phyloP scores from a whole-genome alignment of 1,139 yeast genomes.

The Candida frijolesensis region DNA sequence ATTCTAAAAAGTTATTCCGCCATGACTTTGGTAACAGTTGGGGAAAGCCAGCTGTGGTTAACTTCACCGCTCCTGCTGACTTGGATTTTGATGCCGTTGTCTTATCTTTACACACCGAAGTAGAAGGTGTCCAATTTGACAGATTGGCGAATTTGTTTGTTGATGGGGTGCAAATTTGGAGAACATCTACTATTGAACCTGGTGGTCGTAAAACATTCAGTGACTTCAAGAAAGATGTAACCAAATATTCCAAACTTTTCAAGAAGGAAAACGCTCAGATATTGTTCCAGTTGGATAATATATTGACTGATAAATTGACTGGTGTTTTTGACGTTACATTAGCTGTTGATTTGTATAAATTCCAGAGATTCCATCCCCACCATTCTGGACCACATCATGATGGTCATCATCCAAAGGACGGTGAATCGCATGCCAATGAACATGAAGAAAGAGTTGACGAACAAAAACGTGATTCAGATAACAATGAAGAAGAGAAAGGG shows the following conservation, averaged over 20 bases:
- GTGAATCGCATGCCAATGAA: background rate
- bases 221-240: constrained; percentile 61
- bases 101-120: constrained; percentile 58
- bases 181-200: constrained; percentile 87
- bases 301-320: constrained; percentile 54
- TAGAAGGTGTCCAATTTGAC: constrained; percentile 74
- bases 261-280: constrained; percentile 30
- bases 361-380: constrained; percentile 3
- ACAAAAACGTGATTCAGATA: constrained; percentile 5
- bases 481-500: background rate
- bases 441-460: constrained; percentile 7
- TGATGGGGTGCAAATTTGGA: constrained; percentile 72
- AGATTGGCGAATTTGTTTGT: constrained; percentile 71
- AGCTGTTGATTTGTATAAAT: constrained; percentile 50
- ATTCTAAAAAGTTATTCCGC: constrained; percentile 27
- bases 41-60: constrained; percentile 34
- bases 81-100: constrained; percentile 60
- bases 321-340: constrained; percentile 65
- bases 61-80: constrained; percentile 30
- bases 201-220: constrained; percentile 51
- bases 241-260: constrained; percentile 59
- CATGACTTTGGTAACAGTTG: constrained; percentile 41
- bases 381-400: background rate
- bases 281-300: constrained; percentile 66
- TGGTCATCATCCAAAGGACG: background rate